Evolutionary conservation across 306 rosid species (phyloP).

Genomic region (Adenanthera pavonina): DNA sequence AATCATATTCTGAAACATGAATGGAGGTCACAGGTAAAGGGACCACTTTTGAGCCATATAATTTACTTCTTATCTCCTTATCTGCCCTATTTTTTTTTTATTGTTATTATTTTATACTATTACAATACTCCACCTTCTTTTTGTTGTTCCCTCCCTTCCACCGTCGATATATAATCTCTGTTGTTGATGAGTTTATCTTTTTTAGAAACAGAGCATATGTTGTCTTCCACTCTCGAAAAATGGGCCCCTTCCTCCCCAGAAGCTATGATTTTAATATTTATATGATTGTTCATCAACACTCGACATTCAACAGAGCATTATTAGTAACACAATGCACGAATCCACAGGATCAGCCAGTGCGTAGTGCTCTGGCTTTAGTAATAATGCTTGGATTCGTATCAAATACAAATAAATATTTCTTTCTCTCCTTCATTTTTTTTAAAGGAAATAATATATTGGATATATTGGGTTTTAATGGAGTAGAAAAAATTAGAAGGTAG

Average conservation of each 20-base stretch:
- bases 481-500: not conserved
- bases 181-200: not conserved
- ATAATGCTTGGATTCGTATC: constrained; percentile 4
- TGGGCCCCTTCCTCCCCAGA: constrained; percentile 39
- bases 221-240: constrained; percentile 32
- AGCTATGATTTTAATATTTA: not conserved
- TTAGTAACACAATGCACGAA: constrained; percentile 15
- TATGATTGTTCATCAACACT: constrained; percentile 16
- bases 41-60: constrained; percentile 48
- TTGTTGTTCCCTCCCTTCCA: constrained; percentile 3
- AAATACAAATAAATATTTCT: not conserved
- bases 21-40: constrained; percentile 22
- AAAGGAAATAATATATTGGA: not conserved
- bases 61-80: constrained; percentile 43
- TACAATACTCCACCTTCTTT: not conserved
- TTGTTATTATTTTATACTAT: not conserved
- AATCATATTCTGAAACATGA: not conserved
- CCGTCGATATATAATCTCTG: not conserved
- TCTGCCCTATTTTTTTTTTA: constrained; percentile 37
- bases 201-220: not conserved
- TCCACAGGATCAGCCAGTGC: not conserved
- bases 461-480: not conserved
- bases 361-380: constrained; percentile 12
- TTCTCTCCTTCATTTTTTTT: no score
- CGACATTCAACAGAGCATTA: not conserved